These are phyloP conservation scores for Myxozyma kluyveri DNA, from an alignment of 805 yeast genomes.

Conservation along the genomic window DNA sequence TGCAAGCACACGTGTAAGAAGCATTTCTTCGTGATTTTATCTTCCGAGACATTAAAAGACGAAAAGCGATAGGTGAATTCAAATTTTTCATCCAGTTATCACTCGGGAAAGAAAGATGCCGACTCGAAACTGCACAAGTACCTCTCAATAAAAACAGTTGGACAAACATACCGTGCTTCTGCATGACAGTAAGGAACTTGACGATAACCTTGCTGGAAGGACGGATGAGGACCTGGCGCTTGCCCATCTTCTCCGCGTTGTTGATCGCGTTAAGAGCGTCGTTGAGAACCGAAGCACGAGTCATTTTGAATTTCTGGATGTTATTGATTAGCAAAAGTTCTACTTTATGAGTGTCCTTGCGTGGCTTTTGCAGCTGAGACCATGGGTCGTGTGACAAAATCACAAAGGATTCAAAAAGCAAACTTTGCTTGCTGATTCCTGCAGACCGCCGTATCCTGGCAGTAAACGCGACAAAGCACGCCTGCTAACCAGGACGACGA, in stretches of 20 bases:
- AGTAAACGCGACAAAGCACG: no score
- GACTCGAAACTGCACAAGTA: background rate
- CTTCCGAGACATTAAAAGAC: conserved; percentile 98
- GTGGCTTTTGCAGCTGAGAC: conserved; percentile 1
- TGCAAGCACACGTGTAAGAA: conserved; percentile 41
- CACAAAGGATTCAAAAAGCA: conserved; percentile 24
- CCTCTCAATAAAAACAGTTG: background rate
- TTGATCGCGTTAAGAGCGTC: conserved; percentile 97
- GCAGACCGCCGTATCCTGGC: conserved; percentile 9
- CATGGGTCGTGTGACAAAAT: background rate
- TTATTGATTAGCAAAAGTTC: conserved; percentile 1
- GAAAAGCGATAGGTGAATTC: conserved; percentile 74
- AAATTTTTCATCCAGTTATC: conserved; percentile 98
- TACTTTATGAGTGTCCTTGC: conserved; percentile 26
- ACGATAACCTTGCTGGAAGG: conserved; percentile 98
- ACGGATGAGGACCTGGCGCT: conserved; percentile 97
- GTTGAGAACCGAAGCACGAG: conserved; percentile 97
- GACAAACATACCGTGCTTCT: conserved; percentile 79
- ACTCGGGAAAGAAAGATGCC: conserved; percentile 63
- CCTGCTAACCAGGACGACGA: no score
- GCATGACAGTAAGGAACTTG: conserved; percentile 95
- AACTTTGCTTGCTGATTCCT: background rate
- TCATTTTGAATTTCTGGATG: conserved; percentile 53
- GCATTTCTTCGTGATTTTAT: conserved; percentile 41
- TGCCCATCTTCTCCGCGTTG: conserved; percentile 99